Evolutionary conservation across 2,329 filamentous ascomycete species (phyloP), one percentile per base, ranked within the genome.

Genomic region (Aspergillus japonicus): DNA sequence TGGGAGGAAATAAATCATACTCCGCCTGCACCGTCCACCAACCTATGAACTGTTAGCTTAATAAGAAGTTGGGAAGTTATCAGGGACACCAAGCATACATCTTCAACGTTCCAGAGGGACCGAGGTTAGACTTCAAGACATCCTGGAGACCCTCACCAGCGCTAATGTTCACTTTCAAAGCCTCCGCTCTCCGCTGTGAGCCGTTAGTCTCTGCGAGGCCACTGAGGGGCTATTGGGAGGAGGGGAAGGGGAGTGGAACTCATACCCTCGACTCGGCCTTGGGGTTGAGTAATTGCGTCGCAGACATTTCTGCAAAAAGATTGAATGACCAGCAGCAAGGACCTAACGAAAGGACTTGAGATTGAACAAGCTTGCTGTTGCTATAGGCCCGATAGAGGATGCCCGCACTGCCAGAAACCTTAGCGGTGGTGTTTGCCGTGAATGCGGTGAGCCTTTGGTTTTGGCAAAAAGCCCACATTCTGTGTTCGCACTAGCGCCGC

Each of bases 211-310:
- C 67, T 70, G 67, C 64, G 68, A 59, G 64, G 58, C 67, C 70
- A 67, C 70, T 69, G 70, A 69, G 67, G 69, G 69, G 67, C 63
- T 58, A 62, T 64, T 71, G 67, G 64, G 61, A 61, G 61, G 7
- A 31, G 24, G 19, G 39, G 51, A 42, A 8, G 50, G 11, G 26
- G 31, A 48, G 4, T 33, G 44, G 26, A 4, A n/a, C 63, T 82
- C 90, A 72, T 84, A 96, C 92, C 81, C 95, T 89, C 71, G 93
- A 97, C 83, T 99, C 95, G 73, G 95, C 95, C 84, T 99, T 99
- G 64, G 95, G 95, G 80, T 99, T 99, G 68, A 99, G 89, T 73
- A 99, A 88, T 82, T 98, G 94, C 74, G 95, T 93, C 70, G 95
- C 95, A 81, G 93, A 98, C 95, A 98, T 98, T 56, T 70, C 69